Conservation (phyloP, 345 rosid genomes). For the Pistacia integerrima region DNA sequence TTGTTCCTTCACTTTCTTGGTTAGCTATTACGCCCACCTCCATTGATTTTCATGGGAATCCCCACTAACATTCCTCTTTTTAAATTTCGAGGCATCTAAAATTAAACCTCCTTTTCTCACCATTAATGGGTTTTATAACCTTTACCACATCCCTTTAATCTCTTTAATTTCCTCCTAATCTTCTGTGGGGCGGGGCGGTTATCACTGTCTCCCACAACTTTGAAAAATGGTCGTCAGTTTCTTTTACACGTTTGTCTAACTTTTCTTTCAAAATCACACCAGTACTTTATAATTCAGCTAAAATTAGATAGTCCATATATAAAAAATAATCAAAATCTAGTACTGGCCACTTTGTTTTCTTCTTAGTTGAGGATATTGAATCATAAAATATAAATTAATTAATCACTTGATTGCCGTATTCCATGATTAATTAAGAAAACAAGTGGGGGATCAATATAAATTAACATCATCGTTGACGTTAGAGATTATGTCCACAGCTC, state of each 20-base stretch:
- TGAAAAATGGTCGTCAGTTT: background rate
- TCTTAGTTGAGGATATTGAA: too few species aligned
- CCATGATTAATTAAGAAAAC: too few species aligned
- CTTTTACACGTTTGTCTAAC: too few species aligned
- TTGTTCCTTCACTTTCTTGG: background rate
- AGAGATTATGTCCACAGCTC: background rate
- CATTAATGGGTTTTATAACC: background rate
- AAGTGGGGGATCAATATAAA: too few species aligned
- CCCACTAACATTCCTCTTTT: constrained; percentile 8
- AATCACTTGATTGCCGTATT: too few species aligned
- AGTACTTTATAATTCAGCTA: too few species aligned
- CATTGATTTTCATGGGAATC: constrained; percentile 1
- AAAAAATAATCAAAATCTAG: too few species aligned
- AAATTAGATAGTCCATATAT: too few species aligned
- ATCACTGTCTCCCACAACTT: constrained; percentile 18
- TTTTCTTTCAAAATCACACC: too few species aligned
- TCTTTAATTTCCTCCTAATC: background rate
- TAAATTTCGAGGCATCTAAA: background rate
- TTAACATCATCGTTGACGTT: constrained; percentile 14
- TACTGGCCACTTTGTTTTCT: too few species aligned
- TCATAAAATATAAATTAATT: too few species aligned
- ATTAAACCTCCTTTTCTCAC: background rate
- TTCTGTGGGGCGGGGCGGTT: background rate
- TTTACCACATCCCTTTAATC: background rate
- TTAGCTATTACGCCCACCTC: constrained; percentile 4